These are phyloP conservation scores for Phytophthora crassamura DNA, from an alignment of 352 stramenopile species.

Conservation along the genomic window DNA sequence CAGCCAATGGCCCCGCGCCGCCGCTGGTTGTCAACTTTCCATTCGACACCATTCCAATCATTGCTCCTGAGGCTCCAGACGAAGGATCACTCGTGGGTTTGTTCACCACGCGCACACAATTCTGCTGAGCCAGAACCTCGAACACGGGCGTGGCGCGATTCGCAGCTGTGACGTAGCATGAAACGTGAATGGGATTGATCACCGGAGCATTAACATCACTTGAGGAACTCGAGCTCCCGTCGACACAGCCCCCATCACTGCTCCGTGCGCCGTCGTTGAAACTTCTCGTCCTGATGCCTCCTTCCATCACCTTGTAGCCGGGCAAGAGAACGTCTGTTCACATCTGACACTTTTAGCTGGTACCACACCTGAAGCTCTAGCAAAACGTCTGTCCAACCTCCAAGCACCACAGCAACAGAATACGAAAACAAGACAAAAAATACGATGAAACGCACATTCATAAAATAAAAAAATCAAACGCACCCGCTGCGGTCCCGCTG, in stretches of 20 bases:
- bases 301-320: constrained; percentile 3
- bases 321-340: constrained; percentile 12
- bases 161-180: constrained; percentile 74
- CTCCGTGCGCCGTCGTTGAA: background rate
- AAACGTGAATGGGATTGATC: constrained; percentile 61
- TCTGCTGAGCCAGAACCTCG: constrained; percentile 52
- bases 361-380: background rate
- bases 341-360: constrained; percentile 17
- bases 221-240: background rate
- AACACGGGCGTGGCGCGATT: constrained; percentile 73
- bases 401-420: background rate
- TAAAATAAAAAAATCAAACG: constrained; percentile 45
- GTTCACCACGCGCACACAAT: constrained; percentile 54
- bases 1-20: constrained; percentile 20
- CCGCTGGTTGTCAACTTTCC: background rate
- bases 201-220: constrained; percentile 12
- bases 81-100: constrained; percentile 30
- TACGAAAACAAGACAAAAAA: constrained; percentile 14
- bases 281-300: constrained; percentile 1
- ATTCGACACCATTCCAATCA: background rate
- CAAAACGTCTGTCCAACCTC: background rate
- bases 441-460: constrained; percentile 32
- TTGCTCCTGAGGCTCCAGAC: background rate
- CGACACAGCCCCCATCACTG: background rate
- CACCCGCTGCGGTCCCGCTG: constrained; percentile 23